Evolutionary conservation across 164 flowering plant species (phyloP).

Genomic region (Dillenia turbinata): DNA sequence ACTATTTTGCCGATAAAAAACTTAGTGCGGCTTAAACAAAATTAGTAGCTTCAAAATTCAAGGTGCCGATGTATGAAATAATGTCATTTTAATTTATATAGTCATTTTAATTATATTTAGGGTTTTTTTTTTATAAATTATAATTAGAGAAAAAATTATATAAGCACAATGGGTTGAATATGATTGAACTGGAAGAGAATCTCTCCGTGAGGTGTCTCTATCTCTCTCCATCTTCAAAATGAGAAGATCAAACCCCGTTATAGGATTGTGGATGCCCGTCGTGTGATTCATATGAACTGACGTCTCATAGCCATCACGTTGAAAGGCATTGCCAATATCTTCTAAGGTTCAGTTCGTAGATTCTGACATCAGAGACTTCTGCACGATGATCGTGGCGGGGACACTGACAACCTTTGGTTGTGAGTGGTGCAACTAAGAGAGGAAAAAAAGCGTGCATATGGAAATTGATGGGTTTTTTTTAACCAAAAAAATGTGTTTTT

Average conservation of each 20-base stretch:
- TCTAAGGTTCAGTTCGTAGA: background rate
- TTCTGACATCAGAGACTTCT: background rate
- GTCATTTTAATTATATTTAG: too few species aligned
- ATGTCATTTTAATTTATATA: too few species aligned
- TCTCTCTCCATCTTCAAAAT: background rate
- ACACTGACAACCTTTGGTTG: too few species aligned
- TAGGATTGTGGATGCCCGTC: conserved; percentile 80
- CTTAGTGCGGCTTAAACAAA: too few species aligned
- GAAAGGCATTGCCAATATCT: conserved; percentile 41
- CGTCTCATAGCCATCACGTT: conserved; percentile 39
- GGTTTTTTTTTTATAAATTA: too few species aligned
- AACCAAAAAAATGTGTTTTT: too few species aligned
- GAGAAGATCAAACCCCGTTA: conserved; percentile 4
- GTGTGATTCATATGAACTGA: conserved; percentile 65
- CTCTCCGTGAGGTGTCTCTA: background rate
- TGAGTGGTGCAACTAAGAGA: background rate
- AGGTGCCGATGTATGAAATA: too few species aligned
- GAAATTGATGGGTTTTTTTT: conserved; percentile 10
- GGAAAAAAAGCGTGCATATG: background rate
- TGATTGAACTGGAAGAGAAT: background rate
- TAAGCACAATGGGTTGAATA: too few species aligned
- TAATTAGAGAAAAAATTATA: too few species aligned
- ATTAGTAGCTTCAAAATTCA: too few species aligned
- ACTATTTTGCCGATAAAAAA: too few species aligned
- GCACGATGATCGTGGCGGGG: background rate